Percentiles rank a stretch among this genome's conserved stretches.
phyloP scores from a whole-genome alignment of 371 early-diverging fungal species.

The Mortierella sp. region DNA sequence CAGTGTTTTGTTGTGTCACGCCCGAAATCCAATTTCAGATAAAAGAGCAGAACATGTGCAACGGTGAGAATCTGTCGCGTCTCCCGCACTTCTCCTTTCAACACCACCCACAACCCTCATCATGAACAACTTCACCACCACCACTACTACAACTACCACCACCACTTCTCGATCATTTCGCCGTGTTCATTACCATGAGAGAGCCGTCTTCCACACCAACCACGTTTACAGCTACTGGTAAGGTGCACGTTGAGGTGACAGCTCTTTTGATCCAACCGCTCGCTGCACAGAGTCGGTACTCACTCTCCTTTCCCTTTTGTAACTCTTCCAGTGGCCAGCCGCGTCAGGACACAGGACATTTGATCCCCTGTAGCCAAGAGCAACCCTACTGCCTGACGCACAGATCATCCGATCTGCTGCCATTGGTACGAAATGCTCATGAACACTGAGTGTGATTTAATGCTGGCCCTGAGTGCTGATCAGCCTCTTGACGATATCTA shows the following conservation, averaged over 20 bases:
- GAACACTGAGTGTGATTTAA: too few species aligned
- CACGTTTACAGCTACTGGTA: constrained; percentile 83
- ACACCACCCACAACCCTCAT: too few species aligned
- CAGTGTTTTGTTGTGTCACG: too few species aligned
- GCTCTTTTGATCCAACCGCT: neutral
- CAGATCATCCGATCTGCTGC: constrained; percentile 82
- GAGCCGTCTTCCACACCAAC: constrained; percentile 78
- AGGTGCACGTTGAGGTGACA: neutral
- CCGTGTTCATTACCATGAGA: too few species aligned
- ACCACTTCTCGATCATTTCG: too few species aligned
- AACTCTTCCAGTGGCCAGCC: constrained; percentile 83
- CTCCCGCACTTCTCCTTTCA: too few species aligned
- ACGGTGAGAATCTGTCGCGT: too few species aligned
- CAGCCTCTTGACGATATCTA: neutral
- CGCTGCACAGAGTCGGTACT: neutral
- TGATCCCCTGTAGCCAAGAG: constrained; percentile 82
- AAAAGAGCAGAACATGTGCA: too few species aligned
- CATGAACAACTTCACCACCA: too few species aligned
- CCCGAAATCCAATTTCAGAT: too few species aligned
- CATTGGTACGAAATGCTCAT: constrained; percentile 81
- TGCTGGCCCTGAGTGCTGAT: too few species aligned
- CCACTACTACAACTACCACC: too few species aligned
- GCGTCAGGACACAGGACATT: constrained; percentile 82
- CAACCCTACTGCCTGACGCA: constrained; percentile 82
- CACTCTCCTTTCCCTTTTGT: constrained; percentile 1